Conservation (phyloP, 208 protist species). For the Herpetomonas muscarum region DNA sequence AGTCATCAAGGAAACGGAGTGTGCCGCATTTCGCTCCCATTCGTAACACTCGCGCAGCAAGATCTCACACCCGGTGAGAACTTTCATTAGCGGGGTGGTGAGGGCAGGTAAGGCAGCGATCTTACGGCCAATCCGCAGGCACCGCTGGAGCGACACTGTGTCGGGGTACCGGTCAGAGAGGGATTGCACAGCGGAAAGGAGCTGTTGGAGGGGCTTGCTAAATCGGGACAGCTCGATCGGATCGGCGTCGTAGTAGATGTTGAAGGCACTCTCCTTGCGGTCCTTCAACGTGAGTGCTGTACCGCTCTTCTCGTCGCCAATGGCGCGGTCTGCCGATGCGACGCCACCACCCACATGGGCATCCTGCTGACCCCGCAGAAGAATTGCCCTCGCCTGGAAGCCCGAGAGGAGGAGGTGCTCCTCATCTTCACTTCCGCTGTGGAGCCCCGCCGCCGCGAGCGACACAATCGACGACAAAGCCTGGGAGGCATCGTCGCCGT, state of each 20-base stretch:
- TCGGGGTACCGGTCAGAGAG: slow-evolving; percentile 90
- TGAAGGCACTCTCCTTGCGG: slow-evolving; percentile 59
- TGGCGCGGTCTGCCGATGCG: neutral
- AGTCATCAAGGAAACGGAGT: slow-evolving; percentile 80
- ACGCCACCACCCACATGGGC: neutral
- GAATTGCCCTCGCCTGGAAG: slow-evolving; percentile 55
- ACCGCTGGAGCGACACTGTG: slow-evolving; percentile 83
- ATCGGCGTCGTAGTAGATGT: slow-evolving; percentile 90
- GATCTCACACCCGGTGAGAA: slow-evolving; percentile 94
- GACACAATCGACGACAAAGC: neutral
- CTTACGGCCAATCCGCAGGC: slow-evolving; percentile 71
- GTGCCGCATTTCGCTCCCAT: slow-evolving; percentile 95
- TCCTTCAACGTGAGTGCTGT: slow-evolving; percentile 37
- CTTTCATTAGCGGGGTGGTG: slow-evolving; percentile 90
- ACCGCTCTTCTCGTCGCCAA: neutral
- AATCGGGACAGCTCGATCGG: slow-evolving; percentile 73
- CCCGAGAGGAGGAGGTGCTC: slow-evolving; percentile 76
- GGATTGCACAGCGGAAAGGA: slow-evolving; percentile 54
- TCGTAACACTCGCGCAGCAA: slow-evolving; percentile 93
- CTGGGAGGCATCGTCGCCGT: neutral
- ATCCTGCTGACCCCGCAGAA: slow-evolving; percentile 37
- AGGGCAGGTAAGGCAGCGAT: slow-evolving; percentile 86
- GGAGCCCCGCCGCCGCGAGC: neutral
- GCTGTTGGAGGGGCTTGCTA: slow-evolving; percentile 48
- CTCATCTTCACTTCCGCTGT: slow-evolving; percentile 10